Base-by-base conservation (phyloP, 768 basidiomycete species). In the Lyophyllum decastes region DNA sequence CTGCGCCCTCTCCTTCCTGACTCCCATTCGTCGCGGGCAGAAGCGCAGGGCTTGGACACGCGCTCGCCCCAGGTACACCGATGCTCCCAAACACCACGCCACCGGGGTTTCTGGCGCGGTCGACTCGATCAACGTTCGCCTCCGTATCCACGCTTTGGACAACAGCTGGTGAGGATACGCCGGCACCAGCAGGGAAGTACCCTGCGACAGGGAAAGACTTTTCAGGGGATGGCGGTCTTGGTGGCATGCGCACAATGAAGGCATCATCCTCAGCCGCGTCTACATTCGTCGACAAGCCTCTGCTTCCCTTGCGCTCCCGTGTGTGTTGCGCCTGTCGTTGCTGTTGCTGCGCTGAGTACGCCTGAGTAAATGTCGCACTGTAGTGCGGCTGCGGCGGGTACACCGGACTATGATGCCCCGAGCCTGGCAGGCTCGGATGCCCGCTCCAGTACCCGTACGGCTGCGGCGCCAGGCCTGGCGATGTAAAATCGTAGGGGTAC, bases 1-100 rank as follows among this genome's bases (percentile, higher is more conserved):
- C 33, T 14, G n/a, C 61, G 30, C 61, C 64, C 12, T 58, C 57
- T 11, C 44, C 57, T 27, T 41, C 45, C 22, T 57, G 54, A 14
- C 40, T 51, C 19, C 49, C 49, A 24, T 25, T 51, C 41, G 11
- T 21, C 8, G 24, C 43, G 25, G 41, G 12, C 16, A 10, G 46
- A 2, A 59, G 57, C 2, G 57, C 55, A 7, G 70, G 66, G 59
- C 66, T 69, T 5, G 71, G 68, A 43, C 61, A 68, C 41, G 64
- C 54, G 35, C 62, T 66, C 17, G 68, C 57, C 0, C 69, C 75
- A 2, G 67, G 59, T 22, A 70, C 56, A 38, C 69, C 70, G 54
- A 84, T 82, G 52, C 78, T 83, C 7, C 85, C 85, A 64, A 86
- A 86, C 5, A 82, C 72, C 40, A 86, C 76, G 50, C 52, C 27